phyloP scores from a whole-genome alignment of 2,329 filamentous ascomycete species.

The Colletotrichum agaves region DNA sequence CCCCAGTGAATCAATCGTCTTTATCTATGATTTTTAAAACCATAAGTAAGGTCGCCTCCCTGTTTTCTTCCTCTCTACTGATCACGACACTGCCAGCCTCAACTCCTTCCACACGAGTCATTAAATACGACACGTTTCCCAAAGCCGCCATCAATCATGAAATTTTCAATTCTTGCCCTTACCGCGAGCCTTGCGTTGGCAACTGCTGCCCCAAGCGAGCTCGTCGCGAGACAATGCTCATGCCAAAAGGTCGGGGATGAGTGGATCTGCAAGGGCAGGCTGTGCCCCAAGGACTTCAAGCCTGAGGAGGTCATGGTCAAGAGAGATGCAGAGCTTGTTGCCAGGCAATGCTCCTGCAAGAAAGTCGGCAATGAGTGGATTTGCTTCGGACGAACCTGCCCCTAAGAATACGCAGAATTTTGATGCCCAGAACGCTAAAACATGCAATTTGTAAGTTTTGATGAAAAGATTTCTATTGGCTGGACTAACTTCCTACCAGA shows the following conservation, averaged over 20 bases:
- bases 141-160: slow-evolving; percentile 6
- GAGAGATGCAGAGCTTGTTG: neutral
- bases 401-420: too few relatives aligned
- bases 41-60: neutral
- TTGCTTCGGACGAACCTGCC: slow-evolving; percentile 15
- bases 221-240: slow-evolving; percentile 19
- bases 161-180: slow-evolving; percentile 17
- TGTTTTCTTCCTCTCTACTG: neutral
- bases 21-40: neutral
- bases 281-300: slow-evolving; percentile 4
- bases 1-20: too few relatives aligned
- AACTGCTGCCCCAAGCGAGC: neutral
- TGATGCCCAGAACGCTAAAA: too few relatives aligned
- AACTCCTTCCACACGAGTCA: neutral
- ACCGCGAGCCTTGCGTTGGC: slow-evolving; percentile 6
- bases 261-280: slow-evolving; percentile 14
- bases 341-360: neutral
- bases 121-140: neutral
- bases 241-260: slow-evolving; percentile 6
- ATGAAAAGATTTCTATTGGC: too few relatives aligned
- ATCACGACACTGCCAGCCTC: neutral
- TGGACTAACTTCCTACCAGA: too few relatives aligned
- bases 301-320: neutral
- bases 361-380: neutral
- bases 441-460: too few relatives aligned